A percentile compares a stretch with the other conserved stretches of the same genome.
These are phyloP conservation scores for Seiridium unicorne DNA, from an alignment of 2,329 filamentous ascomycete species.

Conservation along the genomic window DNA sequence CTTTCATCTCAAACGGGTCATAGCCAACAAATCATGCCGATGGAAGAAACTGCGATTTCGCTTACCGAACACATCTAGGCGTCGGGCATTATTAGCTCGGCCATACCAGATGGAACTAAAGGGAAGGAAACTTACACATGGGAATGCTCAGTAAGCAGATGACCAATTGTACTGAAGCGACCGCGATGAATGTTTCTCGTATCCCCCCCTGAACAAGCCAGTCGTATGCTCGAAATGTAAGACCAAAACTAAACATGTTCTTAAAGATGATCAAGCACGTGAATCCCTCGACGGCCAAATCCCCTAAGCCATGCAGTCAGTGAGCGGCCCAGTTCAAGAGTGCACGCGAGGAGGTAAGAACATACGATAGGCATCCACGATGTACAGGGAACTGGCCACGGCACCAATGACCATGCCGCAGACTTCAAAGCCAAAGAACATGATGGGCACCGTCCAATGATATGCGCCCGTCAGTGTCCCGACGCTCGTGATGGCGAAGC, in stretches of 20 bases:
- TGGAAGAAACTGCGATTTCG: slow-evolving; percentile 72
- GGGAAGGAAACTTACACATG: slow-evolving; percentile 61
- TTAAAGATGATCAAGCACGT: slow-evolving; percentile 92
- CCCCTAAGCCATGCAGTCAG: slow-evolving; percentile 37
- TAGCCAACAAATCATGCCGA: slow-evolving; percentile 67
- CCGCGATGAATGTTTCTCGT: slow-evolving; percentile 61
- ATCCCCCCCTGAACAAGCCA: slow-evolving; percentile 73
- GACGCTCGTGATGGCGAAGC: slow-evolving; percentile 74
- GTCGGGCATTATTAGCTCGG: neutral
- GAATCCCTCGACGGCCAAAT: slow-evolving; percentile 83
- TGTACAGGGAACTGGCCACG: slow-evolving; percentile 80
- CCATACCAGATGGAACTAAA: neutral
- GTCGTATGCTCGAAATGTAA: slow-evolving; percentile 81
- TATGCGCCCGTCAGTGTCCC: slow-evolving; percentile 56
- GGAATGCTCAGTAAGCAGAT: slow-evolving; percentile 75
- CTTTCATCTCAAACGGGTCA: slow-evolving; percentile 23
- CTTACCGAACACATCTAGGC: slow-evolving; percentile 74
- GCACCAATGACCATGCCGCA: slow-evolving; percentile 91
- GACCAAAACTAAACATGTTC: slow-evolving; percentile 84
- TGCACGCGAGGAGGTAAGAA: slow-evolving; percentile 16
- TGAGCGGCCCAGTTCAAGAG: no score
- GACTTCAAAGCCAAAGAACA: slow-evolving; percentile 83
- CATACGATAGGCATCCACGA: slow-evolving; percentile 88
- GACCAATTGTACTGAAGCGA: slow-evolving; percentile 74
- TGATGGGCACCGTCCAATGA: slow-evolving; percentile 70